Conservation (phyloP, 2,329 filamentous ascomycete species). For the Colletotrichum lentis region DNA sequence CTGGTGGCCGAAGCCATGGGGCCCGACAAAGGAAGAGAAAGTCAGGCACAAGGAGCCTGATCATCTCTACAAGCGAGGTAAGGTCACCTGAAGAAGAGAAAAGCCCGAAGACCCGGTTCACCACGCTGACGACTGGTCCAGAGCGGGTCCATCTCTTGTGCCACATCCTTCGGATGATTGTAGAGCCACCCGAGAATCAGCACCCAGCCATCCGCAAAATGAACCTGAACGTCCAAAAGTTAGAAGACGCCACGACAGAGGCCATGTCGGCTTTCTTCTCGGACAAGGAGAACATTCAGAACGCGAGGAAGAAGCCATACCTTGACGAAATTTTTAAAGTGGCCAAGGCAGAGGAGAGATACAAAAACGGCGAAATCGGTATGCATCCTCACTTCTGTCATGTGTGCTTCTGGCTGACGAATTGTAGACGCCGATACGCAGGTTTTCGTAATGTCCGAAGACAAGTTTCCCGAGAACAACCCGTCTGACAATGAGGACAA, state of each 20-base stretch:
- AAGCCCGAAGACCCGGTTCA: neutral
- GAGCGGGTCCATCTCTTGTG: slow-evolving; percentile 67
- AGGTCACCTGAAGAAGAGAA: slow-evolving; percentile 38
- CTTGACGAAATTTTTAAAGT: slow-evolving; percentile 70
- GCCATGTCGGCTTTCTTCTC: slow-evolving; percentile 66
- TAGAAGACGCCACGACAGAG: slow-evolving; percentile 67
- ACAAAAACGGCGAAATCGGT: slow-evolving; percentile 66
- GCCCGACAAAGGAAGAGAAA: slow-evolving; percentile 58
- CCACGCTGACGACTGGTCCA: slow-evolving; percentile 44
- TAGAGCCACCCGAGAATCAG: slow-evolving; percentile 59
- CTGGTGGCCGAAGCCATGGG: slow-evolving; percentile 72
- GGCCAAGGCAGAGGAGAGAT: slow-evolving; percentile 65
- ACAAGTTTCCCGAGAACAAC: slow-evolving; percentile 59
- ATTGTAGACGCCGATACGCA: slow-evolving; percentile 56
- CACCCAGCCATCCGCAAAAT: slow-evolving; percentile 63
- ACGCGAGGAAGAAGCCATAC: slow-evolving; percentile 63
- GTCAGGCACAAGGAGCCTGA: slow-evolving; percentile 78
- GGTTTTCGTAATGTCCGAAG: slow-evolving; percentile 61
- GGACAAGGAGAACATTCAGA: slow-evolving; percentile 62
- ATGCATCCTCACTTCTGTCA: slow-evolving; percentile 39
- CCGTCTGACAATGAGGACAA: slow-evolving; percentile 59
- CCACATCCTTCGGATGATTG: slow-evolving; percentile 67
- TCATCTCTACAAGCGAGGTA: slow-evolving; percentile 74
- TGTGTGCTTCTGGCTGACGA: neutral
- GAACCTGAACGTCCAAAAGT: slow-evolving; percentile 61